Evolutionary conservation across 108 stramenopile species (phyloP).

Genomic region (Mayamaea pseudoterrestris): DNA sequence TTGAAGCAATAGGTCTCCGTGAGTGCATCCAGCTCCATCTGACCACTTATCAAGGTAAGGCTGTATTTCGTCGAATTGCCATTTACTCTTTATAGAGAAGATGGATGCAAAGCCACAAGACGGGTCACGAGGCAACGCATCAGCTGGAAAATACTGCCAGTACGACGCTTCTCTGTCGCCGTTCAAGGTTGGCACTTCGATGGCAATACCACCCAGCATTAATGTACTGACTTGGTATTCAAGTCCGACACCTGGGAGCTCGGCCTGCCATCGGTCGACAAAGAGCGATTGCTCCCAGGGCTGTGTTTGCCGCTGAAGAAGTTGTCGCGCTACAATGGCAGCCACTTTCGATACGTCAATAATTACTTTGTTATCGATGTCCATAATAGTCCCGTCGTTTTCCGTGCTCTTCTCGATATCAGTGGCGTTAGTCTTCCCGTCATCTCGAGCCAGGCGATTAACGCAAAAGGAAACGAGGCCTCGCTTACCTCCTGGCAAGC

Average conservation of each 20-base stretch:
- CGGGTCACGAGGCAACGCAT: neutral
- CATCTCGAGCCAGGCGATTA: no score
- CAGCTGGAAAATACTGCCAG: conserved; percentile 2
- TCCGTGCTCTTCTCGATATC: no score
- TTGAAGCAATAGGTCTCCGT: conserved; percentile 2
- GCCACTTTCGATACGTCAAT: no score
- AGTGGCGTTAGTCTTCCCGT: no score
- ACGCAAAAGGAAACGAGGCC: no score
- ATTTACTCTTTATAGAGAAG: conserved; percentile 1
- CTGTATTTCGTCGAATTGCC: conserved; percentile 7
- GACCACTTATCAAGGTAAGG: conserved; percentile 7
- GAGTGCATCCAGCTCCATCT: neutral
- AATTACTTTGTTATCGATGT: no score
- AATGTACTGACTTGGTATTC: neutral
- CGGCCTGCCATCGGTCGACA: conserved; percentile 4
- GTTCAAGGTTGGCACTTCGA: neutral
- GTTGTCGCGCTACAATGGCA: conserved; percentile 3
- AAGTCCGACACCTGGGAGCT: conserved; percentile 8
- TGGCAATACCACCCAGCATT: conserved; percentile 9
- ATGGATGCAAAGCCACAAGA: neutral
- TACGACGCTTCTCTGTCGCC: neutral
- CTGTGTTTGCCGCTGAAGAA: conserved; percentile 5
- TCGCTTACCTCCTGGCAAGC: no score
- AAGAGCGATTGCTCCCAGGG: conserved; percentile 5
- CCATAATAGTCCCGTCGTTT: no score